Conservation (phyloP, 495 filamentous ascomycete genomes). For the Penicillium tannophilum region DNA sequence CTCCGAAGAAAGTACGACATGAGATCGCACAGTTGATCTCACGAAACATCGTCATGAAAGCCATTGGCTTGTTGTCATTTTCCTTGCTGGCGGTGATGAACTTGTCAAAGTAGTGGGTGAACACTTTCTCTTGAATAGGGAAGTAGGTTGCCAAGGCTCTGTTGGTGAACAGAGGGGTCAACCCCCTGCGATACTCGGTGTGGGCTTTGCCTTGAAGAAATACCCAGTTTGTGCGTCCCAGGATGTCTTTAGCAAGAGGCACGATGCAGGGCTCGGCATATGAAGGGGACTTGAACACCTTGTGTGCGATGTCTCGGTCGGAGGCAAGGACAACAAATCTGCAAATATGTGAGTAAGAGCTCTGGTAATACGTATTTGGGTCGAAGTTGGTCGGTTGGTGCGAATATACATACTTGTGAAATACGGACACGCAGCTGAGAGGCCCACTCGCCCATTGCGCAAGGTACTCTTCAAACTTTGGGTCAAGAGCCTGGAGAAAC, state of each 20-base stretch:
- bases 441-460: slow-evolving; percentile 83
- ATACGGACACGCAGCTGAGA: slow-evolving; percentile 91
- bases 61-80: slow-evolving; percentile 61
- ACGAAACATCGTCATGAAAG: slow-evolving; percentile 84
- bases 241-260: slow-evolving; percentile 84
- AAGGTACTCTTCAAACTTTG: slow-evolving; percentile 80
- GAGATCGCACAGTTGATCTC: slow-evolving; percentile 92
- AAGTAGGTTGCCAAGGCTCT: slow-evolving; percentile 82
- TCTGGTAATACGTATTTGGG: neutral
- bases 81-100: slow-evolving; percentile 68
- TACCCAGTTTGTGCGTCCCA: slow-evolving; percentile 87
- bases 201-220: slow-evolving; percentile 90
- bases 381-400: neutral
- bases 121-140: slow-evolving; percentile 83
- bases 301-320: slow-evolving; percentile 86
- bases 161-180: slow-evolving; percentile 89
- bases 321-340: slow-evolving; percentile 96
- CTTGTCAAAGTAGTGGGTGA: slow-evolving; percentile 74
- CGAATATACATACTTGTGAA: slow-evolving; percentile 76
- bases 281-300: slow-evolving; percentile 86
- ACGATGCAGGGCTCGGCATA: slow-evolving; percentile 93
- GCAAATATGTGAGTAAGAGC: slow-evolving; percentile 8
- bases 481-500: slow-evolving; percentile 83
- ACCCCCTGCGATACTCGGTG: slow-evolving; percentile 87
- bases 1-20: slow-evolving; percentile 59